Conservation (phyloP, 345 rosid species). For the Erucastrum elatum region DNA sequence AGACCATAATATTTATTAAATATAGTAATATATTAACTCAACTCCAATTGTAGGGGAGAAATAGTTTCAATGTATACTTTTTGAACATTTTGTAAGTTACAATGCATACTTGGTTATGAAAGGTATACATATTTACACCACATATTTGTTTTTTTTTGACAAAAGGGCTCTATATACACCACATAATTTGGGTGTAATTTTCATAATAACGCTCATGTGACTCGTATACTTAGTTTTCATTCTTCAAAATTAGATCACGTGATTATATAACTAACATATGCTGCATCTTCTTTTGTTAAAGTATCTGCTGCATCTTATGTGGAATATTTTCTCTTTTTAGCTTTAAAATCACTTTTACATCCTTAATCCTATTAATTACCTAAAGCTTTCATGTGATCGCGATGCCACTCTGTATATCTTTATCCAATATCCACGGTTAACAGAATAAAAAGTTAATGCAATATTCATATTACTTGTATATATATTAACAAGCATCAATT, state of each 20-base stretch:
- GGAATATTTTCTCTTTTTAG: constrained; percentile 24
- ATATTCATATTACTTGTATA: not conserved
- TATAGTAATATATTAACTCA: not conserved
- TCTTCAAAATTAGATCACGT: constrained; percentile 34
- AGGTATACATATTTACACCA: not conserved
- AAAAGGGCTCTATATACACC: not conserved
- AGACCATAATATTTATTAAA: not conserved
- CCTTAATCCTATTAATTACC: constrained; percentile 3
- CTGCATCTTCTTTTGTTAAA: constrained; percentile 17
- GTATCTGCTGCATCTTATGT: constrained; percentile 11
- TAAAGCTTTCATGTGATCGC: constrained; percentile 5
- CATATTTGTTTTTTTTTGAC: not conserved
- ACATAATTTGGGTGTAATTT: not conserved
- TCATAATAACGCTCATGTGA: constrained; percentile 21
- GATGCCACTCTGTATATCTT: constrained; percentile 9
- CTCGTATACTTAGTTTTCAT: constrained; percentile 21
- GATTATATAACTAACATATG: constrained; percentile 23
- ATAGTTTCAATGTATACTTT: not conserved
- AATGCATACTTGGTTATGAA: not conserved
- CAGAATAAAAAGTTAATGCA: not conserved
- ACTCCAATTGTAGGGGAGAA: not conserved
- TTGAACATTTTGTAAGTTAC: too few species aligned
- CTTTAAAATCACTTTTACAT: constrained; percentile 17
- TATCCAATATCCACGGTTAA: not conserved
- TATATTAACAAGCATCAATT: not conserved